These are phyloP conservation scores for Telfairia occidentalis DNA, from an alignment of 331 rosid genomes.

Conservation along the genomic window DNA sequence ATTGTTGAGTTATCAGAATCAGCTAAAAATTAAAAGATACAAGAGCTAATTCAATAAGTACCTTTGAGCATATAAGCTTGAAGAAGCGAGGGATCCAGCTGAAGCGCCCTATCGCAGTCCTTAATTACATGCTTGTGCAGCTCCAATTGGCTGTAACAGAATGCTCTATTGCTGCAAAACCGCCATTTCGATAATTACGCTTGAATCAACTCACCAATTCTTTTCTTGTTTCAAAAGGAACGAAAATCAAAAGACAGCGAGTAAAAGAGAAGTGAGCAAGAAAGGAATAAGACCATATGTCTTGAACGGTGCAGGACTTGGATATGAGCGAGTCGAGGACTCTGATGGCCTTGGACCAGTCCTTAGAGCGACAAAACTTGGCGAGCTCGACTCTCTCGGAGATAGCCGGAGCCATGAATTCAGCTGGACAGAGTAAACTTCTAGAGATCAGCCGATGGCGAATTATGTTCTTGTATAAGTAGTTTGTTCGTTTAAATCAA, in stretches of 20 bases:
- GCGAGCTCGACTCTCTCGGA: constrained; percentile 62
- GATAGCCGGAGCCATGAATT: constrained; percentile 37
- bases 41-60: constrained; percentile 10
- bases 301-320: constrained; percentile 49
- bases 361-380: constrained; percentile 59
- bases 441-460: not conserved
- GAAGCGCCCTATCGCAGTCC: constrained; percentile 74
- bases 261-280: constrained; percentile 2
- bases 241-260: constrained; percentile 14
- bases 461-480: not conserved
- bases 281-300: constrained; percentile 42
- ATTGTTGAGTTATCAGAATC: not conserved
- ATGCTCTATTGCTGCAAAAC: constrained; percentile 65
- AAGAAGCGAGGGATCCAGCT: constrained; percentile 50
- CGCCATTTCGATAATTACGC: constrained; percentile 4
- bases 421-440: not conserved
- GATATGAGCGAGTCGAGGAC: constrained; percentile 59
- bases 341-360: constrained; percentile 85
- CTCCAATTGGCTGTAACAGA: constrained; percentile 78
- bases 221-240: not conserved
- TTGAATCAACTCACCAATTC: not conserved
- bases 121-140: constrained; percentile 72
- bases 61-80: constrained; percentile 82
- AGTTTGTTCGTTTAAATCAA: not conserved
- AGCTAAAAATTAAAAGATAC: constrained; percentile 1